These are phyloP conservation scores for Candida maris DNA, from an alignment of 805 yeast genomes.

Conservation along the genomic window DNA sequence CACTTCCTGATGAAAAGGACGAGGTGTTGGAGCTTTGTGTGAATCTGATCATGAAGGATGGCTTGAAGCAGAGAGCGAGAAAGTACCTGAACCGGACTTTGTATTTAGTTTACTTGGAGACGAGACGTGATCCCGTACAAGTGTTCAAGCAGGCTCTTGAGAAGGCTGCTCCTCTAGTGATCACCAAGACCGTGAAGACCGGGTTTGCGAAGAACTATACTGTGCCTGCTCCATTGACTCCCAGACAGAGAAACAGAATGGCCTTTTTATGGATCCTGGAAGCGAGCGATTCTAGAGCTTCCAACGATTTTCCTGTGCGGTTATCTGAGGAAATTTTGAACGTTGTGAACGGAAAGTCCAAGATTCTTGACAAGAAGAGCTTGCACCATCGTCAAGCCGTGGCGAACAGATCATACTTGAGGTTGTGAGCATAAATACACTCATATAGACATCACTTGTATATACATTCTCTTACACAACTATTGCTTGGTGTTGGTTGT, in stretches of 20 bases:
- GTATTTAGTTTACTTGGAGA: conserved; percentile 68
- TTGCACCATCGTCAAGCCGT: conserved; percentile 84
- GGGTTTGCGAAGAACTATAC: conserved; percentile 80
- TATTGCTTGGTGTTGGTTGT: too few species aligned
- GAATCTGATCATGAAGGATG: conserved; percentile 88
- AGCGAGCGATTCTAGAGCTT: conserved; percentile 73
- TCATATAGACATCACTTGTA: background rate
- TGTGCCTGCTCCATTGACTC: conserved; percentile 79
- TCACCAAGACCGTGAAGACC: conserved; percentile 70
- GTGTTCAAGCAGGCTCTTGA: conserved; percentile 73
- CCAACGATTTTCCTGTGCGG: conserved; percentile 80
- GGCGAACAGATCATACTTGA: conserved; percentile 71
- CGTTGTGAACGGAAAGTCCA: conserved; percentile 72
- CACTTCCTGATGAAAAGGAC: conserved; percentile 61
- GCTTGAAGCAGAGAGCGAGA: conserved; percentile 79
- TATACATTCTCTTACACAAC: too few species aligned
- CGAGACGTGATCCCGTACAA: conserved; percentile 75
- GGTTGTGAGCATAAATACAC: conserved; percentile 12
- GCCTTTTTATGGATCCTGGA: conserved; percentile 92
- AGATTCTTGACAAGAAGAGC: conserved; percentile 79
- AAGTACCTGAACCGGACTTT: conserved; percentile 71
- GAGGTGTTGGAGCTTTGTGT: conserved; percentile 75
- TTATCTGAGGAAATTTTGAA: conserved; percentile 84
- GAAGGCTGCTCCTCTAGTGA: conserved; percentile 78
- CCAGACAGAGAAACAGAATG: conserved; percentile 77